Evolutionary conservation across 305 asterid genomes (phyloP), one percentile per base, ranked within the genome.

Genomic region (Fraxinus albicans): DNA sequence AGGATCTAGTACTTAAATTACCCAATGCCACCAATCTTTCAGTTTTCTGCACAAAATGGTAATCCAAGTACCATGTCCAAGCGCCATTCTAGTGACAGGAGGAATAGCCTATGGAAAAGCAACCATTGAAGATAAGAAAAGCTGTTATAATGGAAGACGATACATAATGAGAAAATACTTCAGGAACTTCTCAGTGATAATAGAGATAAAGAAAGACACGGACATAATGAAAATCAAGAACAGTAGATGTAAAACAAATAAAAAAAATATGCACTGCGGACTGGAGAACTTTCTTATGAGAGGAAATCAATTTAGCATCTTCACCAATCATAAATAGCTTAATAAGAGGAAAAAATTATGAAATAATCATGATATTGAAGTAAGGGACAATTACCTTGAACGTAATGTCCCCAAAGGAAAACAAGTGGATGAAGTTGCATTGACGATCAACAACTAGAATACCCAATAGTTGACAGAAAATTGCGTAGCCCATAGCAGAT

Each of bases 11-110:
- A 72, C 82, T 44, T 67, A 73, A 19, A 85, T 89, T 97, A 97
- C 99, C 99, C 98, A 94, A 83, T 93, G 98, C 99, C 99, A 97
- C 98, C 99, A 97, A 87, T 95, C 96, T 82, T 95, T 89, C 89
- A 97, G 85, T 87, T 97, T 97, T 86, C 97, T 89, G 88, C 99
- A 97, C 70, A 97, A 85, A 83, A 95, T 97, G 23, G 99, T 97
- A 83, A 95, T 81, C 99, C 99, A 97, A 53, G 99, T 97, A 82
- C 84, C 86, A 74, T 86, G 97, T 42, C 97, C 96, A 40, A 94
- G 98, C 31, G 99, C 98, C 93, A 92, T 91, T 86, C 99, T 93
- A 69, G 98, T 90, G 76, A 94, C 89, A 31, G 99, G 99, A 84
- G 99, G 99, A 87, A 97, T 97, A 69, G 99, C 97, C 99, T 95